Evolutionary conservation across 139 green algal species (phyloP).

Genomic region (Nannochloris sp.): DNA sequence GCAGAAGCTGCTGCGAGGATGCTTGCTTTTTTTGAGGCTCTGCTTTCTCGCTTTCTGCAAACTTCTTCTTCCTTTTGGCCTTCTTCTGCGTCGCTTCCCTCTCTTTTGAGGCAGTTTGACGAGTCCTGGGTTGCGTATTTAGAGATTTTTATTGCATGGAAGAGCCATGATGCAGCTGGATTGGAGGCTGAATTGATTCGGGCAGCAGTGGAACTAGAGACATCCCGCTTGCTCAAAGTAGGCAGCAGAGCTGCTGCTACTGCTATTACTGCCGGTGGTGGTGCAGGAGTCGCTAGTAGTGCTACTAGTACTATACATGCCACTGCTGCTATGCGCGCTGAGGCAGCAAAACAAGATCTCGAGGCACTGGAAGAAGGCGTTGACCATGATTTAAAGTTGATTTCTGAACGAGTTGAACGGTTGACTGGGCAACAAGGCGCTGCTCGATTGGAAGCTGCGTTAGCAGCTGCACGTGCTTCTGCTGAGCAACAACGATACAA

Average conservation of each 20-base stretch:
- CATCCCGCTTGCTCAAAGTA: conserved; percentile 42
- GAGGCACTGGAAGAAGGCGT: conserved; percentile 57
- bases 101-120: conserved; percentile 71
- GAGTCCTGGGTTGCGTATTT: conserved; percentile 78
- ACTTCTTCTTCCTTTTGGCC: no score
- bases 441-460: conserved; percentile 60
- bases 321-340: not conserved
- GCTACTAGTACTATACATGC: not conserved
- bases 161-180: conserved; percentile 65
- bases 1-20: conserved; percentile 37
- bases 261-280: not conserved
- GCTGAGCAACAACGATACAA: not conserved
- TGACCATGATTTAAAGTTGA: conserved; percentile 57
- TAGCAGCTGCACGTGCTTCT: conserved; percentile 39
- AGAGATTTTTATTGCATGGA: conserved; percentile 88
- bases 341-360: not conserved
- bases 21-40: conserved; percentile 54
- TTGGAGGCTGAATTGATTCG: conserved; percentile 68
- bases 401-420: conserved; percentile 53
- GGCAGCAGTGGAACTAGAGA: conserved; percentile 53
- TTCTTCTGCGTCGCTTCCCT: not conserved
- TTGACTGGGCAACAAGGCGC: conserved; percentile 53
- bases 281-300: not conserved
- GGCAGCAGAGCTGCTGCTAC: not conserved
- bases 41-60: conserved; percentile 44